phyloP scores from a whole-genome alignment of 495 filamentous ascomycete species.

The Trichoderma orchidacearum region DNA sequence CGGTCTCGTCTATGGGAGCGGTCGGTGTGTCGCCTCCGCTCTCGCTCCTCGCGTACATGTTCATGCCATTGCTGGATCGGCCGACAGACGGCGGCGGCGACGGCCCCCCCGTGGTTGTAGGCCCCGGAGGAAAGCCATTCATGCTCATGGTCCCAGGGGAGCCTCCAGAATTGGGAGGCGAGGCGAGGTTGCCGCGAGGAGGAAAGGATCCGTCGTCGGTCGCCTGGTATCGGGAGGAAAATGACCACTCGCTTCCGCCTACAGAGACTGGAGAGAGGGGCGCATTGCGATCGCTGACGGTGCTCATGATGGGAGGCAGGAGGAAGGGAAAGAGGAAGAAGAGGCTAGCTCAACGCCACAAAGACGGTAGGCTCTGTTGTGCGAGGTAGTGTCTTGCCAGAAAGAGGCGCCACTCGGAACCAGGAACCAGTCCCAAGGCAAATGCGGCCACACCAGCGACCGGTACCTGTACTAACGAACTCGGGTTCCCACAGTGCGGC shows the following conservation, averaged over 20 bases:
- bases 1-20: slow-evolving; percentile 19
- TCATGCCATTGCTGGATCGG: slow-evolving; percentile 58
- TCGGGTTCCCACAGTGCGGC: background rate
- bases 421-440: background rate
- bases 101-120: slow-evolving; percentile 40
- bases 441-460: background rate
- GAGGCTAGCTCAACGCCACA: slow-evolving; percentile 1
- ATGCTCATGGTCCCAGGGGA: slow-evolving; percentile 28
- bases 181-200: slow-evolving; percentile 50
- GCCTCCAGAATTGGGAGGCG: slow-evolving; percentile 55
- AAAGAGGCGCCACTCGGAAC: background rate
- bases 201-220: slow-evolving; percentile 37
- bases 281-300: slow-evolving; percentile 35
- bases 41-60: slow-evolving; percentile 49
- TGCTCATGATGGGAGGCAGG: slow-evolving; percentile 3
- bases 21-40: slow-evolving; percentile 34
- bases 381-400: background rate
- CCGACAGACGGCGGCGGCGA: slow-evolving; percentile 82
- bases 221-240: slow-evolving; percentile 55
- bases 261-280: slow-evolving; percentile 73
- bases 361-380: background rate
- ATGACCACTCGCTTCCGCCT: slow-evolving; percentile 80
- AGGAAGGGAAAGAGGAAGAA: background rate
- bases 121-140: slow-evolving; percentile 39
- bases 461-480: background rate